Evolutionary conservation across 805 yeast genomes (phyloP).

Genomic region (Yarrowia deformans): DNA sequence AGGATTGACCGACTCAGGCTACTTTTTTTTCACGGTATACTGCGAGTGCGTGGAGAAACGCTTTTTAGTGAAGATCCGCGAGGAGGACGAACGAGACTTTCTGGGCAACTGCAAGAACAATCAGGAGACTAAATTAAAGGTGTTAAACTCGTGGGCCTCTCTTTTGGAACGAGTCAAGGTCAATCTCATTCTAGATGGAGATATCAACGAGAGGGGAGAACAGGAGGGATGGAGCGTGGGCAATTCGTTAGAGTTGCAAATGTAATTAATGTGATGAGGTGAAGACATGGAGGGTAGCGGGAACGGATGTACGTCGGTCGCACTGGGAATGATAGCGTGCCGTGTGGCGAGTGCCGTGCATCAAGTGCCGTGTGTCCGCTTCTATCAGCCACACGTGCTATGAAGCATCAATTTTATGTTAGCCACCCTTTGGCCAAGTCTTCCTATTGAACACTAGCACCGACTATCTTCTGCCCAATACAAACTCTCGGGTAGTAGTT

Average conservation of each 20-base stretch:
- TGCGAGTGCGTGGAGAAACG: not conserved
- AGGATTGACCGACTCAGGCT: not conserved
- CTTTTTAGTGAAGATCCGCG: not conserved
- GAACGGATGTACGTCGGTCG: too few species aligned
- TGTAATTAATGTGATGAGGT: not conserved
- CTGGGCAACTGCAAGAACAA: not conserved
- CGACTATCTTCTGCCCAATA: too few species aligned
- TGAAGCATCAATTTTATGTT: too few species aligned
- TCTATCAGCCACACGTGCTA: too few species aligned
- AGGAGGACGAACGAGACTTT: not conserved
- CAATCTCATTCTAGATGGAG: not conserved
- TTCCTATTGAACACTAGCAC: too few species aligned
- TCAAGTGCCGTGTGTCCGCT: too few species aligned
- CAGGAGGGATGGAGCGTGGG: not conserved
- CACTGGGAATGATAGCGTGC: too few species aligned
- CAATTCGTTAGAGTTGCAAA: not conserved
- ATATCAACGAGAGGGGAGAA: not conserved
- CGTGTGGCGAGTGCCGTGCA: too few species aligned
- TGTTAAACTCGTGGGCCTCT: not conserved
- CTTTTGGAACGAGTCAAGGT: conserved; percentile 1
- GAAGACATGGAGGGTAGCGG: too few species aligned
- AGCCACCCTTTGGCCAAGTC: too few species aligned
- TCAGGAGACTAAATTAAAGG: not conserved
- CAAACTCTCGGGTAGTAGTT: too few species aligned
- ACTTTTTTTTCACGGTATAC: not conserved